Conservation (phyloP, 305 asterid species). For the Fraxinus latifolia region DNA sequence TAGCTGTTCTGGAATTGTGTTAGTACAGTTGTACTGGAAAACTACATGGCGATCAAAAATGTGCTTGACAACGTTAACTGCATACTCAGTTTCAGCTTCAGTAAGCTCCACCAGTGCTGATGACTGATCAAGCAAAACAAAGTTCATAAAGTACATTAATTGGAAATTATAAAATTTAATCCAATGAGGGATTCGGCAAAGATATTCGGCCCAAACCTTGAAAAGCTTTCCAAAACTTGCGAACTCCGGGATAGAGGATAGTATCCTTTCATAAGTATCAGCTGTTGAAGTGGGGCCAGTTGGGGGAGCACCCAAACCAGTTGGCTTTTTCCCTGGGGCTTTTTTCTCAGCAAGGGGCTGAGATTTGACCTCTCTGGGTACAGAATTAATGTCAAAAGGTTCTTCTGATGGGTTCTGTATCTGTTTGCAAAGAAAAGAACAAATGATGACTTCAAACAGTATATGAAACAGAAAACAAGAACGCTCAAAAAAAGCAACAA, state of each 20-base stretch:
- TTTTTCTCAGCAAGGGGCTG: constrained; percentile 90
- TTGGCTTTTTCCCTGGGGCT: constrained; percentile 73
- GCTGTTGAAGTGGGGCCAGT: constrained; percentile 60
- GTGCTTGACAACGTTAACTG: constrained; percentile 84
- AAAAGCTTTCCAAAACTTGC: constrained; percentile 79
- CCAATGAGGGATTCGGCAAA: neutral
- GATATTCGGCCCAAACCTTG: constrained; percentile 54
- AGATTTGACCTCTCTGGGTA: constrained; percentile 80
- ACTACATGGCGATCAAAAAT: constrained; percentile 71
- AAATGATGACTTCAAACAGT: constrained; percentile 7
- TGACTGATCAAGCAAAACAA: constrained; percentile 50
- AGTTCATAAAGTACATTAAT: constrained; percentile 20
- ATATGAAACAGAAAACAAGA: constrained; percentile 4
- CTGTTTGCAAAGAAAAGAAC: constrained; percentile 33
- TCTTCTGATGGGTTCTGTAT: constrained; percentile 69
- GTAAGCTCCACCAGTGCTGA: constrained; percentile 91
- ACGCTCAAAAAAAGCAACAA: constrained; percentile 6
- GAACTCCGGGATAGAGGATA: constrained; percentile 74
- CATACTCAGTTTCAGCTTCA: constrained; percentile 88
- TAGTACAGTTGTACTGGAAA: constrained; percentile 92
- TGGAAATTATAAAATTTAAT: constrained; percentile 18
- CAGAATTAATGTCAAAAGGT: constrained; percentile 72
- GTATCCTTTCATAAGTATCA: constrained; percentile 72
- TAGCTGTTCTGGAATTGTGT: constrained; percentile 84
- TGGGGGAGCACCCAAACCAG: constrained; percentile 77